Base-by-base conservation (phyloP, 106 monocot species). In the Ottelia alismoides region DNA sequence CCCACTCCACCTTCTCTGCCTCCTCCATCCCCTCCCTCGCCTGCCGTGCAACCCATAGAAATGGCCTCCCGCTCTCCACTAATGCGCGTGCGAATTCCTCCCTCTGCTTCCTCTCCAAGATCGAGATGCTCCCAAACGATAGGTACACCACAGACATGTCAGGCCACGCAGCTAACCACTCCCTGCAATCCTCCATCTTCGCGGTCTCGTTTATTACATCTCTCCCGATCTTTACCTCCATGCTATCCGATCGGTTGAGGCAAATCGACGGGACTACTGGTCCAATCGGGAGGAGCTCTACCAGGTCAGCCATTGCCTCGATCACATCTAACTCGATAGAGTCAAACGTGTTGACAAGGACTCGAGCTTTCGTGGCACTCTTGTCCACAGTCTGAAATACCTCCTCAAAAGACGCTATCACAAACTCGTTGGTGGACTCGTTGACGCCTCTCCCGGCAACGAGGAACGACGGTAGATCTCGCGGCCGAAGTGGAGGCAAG, bases 311-410 rank as follows among this genome's bases (percentile, higher is more conserved):
- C 6, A 72, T 20, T 1, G 58, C 28, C 40, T n/a, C 26, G 11
- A 77, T 20, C 22, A 24, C 50, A 21, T 48, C 60, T 1, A 31
- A 21, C 53, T 80, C 80, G 47, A 80, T 44, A 11, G 35, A 63
- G 2, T 75, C 67, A 31, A 75, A 81, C 2, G 72, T 72, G 72
- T 81, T 76, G 14, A 72, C 30, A 22, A 76, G 64, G n/a, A 81
- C 71, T 26, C 22, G 53, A 20, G 49, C 26, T 46, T 57, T 57
- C 18, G 2, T 30, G 20, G 25, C 3, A 31, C 25, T 0, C 67
- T 3, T 0, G 30, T 32, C 19, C 1, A 11, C 31, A 47, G 11
- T 2, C 58, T 0, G 1, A 17, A 1, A 57, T 21, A 35, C 24
- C 22, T 57, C 56, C 31, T 29, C 28, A 40, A 59, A 57, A 17